Conservation (phyloP, 2,329 filamentous ascomycete species). For the Aspergillus floridensis region DNA sequence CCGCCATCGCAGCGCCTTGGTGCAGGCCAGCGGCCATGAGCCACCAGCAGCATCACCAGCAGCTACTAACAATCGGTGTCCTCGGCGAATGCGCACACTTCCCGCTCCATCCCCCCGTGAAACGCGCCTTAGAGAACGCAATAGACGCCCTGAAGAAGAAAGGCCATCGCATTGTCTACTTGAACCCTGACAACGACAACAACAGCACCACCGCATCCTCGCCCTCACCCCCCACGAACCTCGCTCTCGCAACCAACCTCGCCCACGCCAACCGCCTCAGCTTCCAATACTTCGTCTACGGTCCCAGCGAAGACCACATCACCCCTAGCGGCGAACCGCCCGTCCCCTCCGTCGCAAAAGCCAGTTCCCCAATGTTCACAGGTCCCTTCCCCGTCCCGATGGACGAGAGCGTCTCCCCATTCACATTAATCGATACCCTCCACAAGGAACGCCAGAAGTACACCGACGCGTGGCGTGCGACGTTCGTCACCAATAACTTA, state of each 20-base stretch:
- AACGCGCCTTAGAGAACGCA: constrained; percentile 45
- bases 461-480: constrained; percentile 41
- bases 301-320: constrained; percentile 31
- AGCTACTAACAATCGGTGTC: constrained; percentile 49
- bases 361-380: constrained; percentile 22
- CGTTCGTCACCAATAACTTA: constrained; percentile 44
- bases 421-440: constrained; percentile 46
- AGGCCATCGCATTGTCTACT: constrained; percentile 47
- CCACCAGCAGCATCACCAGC: neutral
- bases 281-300: constrained; percentile 41
- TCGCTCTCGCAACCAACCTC: constrained; percentile 20
- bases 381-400: constrained; percentile 30
- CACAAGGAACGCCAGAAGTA: constrained; percentile 39
- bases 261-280: constrained; percentile 35
- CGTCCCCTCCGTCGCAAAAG: constrained; percentile 40
- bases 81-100: constrained; percentile 48
- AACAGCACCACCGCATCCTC: neutral
- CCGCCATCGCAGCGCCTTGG: constrained; percentile 49
- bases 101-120: constrained; percentile 53
- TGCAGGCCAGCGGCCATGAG: constrained; percentile 15
- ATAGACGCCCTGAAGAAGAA: constrained; percentile 38
- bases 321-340: constrained; percentile 44
- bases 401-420: constrained; percentile 14
- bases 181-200: constrained; percentile 33
- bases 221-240: neutral